Percentiles rank a stretch among this genome's conserved stretches.
These are phyloP conservation scores for Odontarrhena argentea DNA, from an alignment of 345 rosid genomes.

Conservation along the genomic window DNA sequence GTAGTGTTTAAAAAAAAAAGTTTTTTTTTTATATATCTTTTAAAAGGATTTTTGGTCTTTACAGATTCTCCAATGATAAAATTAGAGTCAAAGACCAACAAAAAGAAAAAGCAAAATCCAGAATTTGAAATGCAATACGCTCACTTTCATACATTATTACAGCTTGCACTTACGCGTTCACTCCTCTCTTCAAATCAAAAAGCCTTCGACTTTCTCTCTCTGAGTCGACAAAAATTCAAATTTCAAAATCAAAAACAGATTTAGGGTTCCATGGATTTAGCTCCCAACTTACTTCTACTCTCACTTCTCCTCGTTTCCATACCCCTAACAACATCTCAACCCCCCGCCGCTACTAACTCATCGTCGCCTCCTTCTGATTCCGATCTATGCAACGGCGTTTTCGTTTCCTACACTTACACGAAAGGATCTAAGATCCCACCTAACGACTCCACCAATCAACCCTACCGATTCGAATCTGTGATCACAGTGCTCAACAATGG, in stretches of 20 bases:
- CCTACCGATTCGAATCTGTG: slow-evolving; percentile 85
- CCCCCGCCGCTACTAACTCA: slow-evolving; percentile 17
- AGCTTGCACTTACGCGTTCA: slow-evolving; percentile 34
- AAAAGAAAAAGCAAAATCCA: background rate
- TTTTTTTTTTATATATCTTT: too few relatives aligned
- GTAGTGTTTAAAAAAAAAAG: too few relatives aligned
- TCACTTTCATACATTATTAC: slow-evolving; percentile 20
- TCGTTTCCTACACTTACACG: slow-evolving; percentile 59
- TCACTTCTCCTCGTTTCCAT: slow-evolving; percentile 10
- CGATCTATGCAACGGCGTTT: slow-evolving; percentile 61
- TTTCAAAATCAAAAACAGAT: background rate
- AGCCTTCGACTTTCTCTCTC: background rate
- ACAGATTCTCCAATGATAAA: background rate
- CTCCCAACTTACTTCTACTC: slow-evolving; percentile 29
- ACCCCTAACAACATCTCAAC: slow-evolving; percentile 17
- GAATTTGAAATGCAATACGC: slow-evolving; percentile 29
- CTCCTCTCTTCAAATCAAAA: slow-evolving; percentile 33
- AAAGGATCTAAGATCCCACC: slow-evolving; percentile 61
- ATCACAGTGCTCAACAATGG: slow-evolving; percentile 75
- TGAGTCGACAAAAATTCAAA: background rate
- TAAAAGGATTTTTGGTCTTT: too few relatives aligned
- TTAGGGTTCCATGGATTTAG: slow-evolving; percentile 36
- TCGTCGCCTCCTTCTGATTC: slow-evolving; percentile 33
- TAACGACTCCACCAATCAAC: slow-evolving; percentile 55
- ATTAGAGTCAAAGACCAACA: background rate